Conservation (phyloP, 139 green algal genomes). For the Edaphochlamys debaryana region DNA sequence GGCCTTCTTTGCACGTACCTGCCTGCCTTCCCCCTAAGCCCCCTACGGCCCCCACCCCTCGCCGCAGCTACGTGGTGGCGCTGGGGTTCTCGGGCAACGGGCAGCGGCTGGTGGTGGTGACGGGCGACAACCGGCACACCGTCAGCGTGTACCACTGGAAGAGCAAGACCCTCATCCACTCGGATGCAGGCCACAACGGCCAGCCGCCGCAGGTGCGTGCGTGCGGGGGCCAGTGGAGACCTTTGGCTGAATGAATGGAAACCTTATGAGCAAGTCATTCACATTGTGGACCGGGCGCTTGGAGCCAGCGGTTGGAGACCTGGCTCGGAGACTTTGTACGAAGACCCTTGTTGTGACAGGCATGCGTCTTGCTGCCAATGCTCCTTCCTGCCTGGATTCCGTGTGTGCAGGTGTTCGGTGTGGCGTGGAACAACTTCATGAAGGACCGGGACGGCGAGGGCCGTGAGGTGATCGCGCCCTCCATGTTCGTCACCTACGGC, state of each 20-base stretch:
- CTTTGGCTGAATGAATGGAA: too few species aligned
- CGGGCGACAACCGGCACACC: constrained; percentile 78
- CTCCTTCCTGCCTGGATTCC: too few species aligned
- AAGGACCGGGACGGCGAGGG: constrained; percentile 31
- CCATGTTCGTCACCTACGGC: constrained; percentile 71
- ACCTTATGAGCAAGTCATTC: too few species aligned
- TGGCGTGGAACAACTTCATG: constrained; percentile 68
- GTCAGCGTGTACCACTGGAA: constrained; percentile 72
- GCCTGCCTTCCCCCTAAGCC: too few species aligned
- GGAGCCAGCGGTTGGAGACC: too few species aligned
- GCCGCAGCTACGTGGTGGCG: constrained; percentile 54
- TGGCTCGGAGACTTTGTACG: too few species aligned
- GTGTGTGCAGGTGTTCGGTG: constrained; percentile 74
- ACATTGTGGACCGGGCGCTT: too few species aligned
- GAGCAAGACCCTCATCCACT: constrained; percentile 54
- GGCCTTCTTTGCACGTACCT: too few species aligned
- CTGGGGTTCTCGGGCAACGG: constrained; percentile 70
- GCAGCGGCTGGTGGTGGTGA: constrained; percentile 66
- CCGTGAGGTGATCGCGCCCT: constrained; percentile 18
- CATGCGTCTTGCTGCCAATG: too few species aligned
- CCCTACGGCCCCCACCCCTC: neutral
- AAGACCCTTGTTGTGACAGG: too few species aligned
- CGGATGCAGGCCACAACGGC: constrained; percentile 64
- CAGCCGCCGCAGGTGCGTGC: constrained; percentile 60
- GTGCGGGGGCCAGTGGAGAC: too few species aligned